Base-by-base conservation (phyloP, 2,329 filamentous ascomycete genomes). In the Pseudopithomyces maydicus region DNA sequence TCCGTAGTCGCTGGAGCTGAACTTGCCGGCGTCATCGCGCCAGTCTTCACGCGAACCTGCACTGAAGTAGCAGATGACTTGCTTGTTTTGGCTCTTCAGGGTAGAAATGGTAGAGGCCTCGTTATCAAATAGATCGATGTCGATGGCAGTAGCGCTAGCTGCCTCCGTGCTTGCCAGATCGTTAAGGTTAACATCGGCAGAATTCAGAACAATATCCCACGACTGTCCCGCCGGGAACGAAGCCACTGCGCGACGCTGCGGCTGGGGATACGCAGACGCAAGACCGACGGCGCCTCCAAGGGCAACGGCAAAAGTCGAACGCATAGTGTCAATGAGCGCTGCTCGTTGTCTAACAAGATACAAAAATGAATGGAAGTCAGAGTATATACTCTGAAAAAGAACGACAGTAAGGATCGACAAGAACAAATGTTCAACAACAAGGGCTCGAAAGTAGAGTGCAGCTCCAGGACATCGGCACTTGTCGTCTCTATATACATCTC, bases 41-140 rank as follows among this genome's bases (percentile, higher is more conserved):
- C 82, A 85, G 57, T 84, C 69, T 72, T 91, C 89, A 61, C 82
- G 88, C 2, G 84, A 87, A 1, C 89, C 88, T 0, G 88, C 88
- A 48, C 85, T 88, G 77, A 91, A 91, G 75, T 91, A 91, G 79
- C 89, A 91, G 61, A 91, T 88, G 57, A 90, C 83, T 58, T 82
- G 84, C 68, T 83, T 83, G 26, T 77, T 66, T 26, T 80, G 81
- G 22, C 77, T 63, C 8, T 86, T 75, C 8, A 72, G 67, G 7
- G 71, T 61, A 52, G 85, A 82, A 4, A 74, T 78, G n/a, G 38
- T 58, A 12, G 47, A 19, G 1, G 72, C 67, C 17, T 78, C 76
- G 56, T 82, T 82, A 56, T 81, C 77, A 69, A 87, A 84, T n/a
- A 85, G 77, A 56, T 84, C 78, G 54, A 88, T 87, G 69, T 88